These are phyloP conservation scores for Entoloma clypeatum DNA, from an alignment of 1,284 basidiomycete genomes.

Conservation along the genomic window DNA sequence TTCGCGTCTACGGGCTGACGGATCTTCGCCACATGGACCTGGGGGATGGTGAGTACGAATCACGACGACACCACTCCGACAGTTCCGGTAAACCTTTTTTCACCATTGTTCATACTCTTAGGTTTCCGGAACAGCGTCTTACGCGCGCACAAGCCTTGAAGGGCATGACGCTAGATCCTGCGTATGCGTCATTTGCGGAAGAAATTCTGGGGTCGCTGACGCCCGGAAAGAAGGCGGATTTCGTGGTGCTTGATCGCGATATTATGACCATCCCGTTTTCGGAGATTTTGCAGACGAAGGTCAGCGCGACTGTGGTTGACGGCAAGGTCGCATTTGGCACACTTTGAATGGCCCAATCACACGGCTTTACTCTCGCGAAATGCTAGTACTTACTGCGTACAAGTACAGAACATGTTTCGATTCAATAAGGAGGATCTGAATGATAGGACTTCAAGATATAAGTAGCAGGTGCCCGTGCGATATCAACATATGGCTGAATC, in stretches of 20 bases:
- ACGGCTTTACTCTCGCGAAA: too few relatives aligned
- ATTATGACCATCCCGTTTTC: slow-evolving; percentile 63
- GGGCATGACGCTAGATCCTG: slow-evolving; percentile 85
- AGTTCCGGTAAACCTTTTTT: neutral
- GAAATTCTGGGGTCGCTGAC: slow-evolving; percentile 63
- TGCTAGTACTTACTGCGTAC: too few relatives aligned
- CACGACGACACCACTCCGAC: neutral
- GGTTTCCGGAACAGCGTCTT: slow-evolving; percentile 71
- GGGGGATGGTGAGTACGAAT: slow-evolving; percentile 69
- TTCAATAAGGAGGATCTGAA: too few relatives aligned
- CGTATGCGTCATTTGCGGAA: slow-evolving; percentile 84
- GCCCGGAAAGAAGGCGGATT: slow-evolving; percentile 81
- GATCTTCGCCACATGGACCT: slow-evolving; percentile 77
- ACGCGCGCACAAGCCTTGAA: slow-evolving; percentile 73
- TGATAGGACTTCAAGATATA: too few relatives aligned
- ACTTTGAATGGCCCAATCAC: too few relatives aligned
- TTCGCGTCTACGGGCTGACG: slow-evolving; percentile 63
- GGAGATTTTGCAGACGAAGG: slow-evolving; percentile 44
- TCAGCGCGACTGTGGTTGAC: slow-evolving; percentile 49
- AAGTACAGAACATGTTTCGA: too few relatives aligned
- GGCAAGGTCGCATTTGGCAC: slow-evolving; percentile 67
- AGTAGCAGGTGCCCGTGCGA: too few relatives aligned
- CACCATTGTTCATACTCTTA: slow-evolving; percentile 27
- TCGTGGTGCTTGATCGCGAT: slow-evolving; percentile 76
- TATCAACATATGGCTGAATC: too few relatives aligned